Evolutionary conservation across 139 green algal species (phyloP).

Genomic region (Tetradesmus obliquus): DNA sequence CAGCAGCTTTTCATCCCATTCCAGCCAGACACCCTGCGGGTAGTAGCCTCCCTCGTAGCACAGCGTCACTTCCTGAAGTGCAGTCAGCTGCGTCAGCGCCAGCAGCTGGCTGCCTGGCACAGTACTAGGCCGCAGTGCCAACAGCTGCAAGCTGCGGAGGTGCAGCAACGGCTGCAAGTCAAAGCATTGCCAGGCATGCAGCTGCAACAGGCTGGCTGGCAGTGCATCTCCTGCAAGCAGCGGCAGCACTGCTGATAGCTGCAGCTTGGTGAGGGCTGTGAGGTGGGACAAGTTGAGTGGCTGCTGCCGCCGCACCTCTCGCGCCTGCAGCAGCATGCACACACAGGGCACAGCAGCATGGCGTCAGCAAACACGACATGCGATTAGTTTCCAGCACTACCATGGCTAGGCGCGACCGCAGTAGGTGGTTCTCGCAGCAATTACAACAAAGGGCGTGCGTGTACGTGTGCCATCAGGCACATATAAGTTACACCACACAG

Average conservation of each 20-base stretch:
- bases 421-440: too few species aligned
- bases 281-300: neutral
- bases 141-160: neutral
- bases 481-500: too few species aligned
- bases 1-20: neutral
- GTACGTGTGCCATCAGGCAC: too few species aligned
- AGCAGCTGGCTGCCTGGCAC: neutral
- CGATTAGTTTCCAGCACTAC: too few species aligned
- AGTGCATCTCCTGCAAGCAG: neutral
- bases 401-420: too few species aligned
- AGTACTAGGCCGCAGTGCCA: neutral
- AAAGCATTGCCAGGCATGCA: neutral
- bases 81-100: neutral
- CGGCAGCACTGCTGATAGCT: neutral
- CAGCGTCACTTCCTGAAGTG: neutral
- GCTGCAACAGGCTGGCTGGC: neutral
- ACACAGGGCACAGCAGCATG: neutral
- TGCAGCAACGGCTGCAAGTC: neutral
- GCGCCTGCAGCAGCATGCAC: neutral
- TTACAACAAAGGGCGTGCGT: too few species aligned
- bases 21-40: neutral
- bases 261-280: neutral
- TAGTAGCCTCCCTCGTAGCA: neutral
- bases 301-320: neutral
- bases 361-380: too few species aligned